Percentiles rank a stretch among this genome's conserved stretches.
Evolutionary conservation across 768 basidiomycete genomes (phyloP).

Genomic region (Podaxis pistillaris): DNA sequence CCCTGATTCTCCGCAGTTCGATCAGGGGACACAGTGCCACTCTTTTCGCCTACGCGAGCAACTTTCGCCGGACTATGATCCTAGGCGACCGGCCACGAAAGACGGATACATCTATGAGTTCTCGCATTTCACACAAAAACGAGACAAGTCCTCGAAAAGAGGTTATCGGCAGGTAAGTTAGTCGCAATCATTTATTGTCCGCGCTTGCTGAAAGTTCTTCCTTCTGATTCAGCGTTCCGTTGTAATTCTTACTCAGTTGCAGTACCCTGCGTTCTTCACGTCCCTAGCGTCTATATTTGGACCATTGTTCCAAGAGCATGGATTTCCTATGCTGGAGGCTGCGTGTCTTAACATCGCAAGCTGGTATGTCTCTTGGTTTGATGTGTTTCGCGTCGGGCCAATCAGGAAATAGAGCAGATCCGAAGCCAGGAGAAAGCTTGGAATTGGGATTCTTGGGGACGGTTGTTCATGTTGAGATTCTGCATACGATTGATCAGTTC

Average conservation of each 20-base stretch:
- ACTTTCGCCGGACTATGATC: conserved; percentile 17
- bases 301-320: conserved; percentile 70
- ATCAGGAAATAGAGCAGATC: conserved; percentile 66
- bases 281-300: conserved; percentile 69
- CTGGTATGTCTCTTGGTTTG: conserved; percentile 56
- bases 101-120: conserved; percentile 80
- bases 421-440: conserved; percentile 58
- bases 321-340: conserved; percentile 77
- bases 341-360: conserved; percentile 86
- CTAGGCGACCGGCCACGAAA: conserved; percentile 34
- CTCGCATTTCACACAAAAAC: conserved; percentile 71
- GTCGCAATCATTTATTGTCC: neutral
- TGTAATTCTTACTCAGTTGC: conserved; percentile 76
- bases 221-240: conserved; percentile 62
- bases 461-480: conserved; percentile 71
- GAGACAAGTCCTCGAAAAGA: conserved; percentile 63
- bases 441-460: conserved; percentile 86
- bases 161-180: conserved; percentile 72
- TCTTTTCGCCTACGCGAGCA: conserved; percentile 79
- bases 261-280: conserved; percentile 85
- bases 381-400: conserved; percentile 10
- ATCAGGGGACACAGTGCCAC: conserved; percentile 80
- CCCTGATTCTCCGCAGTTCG: conserved; percentile 84
- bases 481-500: conserved; percentile 64
- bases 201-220: conserved; percentile 28